Conservation (phyloP, 1,139 yeast species). For the Candida sanyaensis region DNA sequence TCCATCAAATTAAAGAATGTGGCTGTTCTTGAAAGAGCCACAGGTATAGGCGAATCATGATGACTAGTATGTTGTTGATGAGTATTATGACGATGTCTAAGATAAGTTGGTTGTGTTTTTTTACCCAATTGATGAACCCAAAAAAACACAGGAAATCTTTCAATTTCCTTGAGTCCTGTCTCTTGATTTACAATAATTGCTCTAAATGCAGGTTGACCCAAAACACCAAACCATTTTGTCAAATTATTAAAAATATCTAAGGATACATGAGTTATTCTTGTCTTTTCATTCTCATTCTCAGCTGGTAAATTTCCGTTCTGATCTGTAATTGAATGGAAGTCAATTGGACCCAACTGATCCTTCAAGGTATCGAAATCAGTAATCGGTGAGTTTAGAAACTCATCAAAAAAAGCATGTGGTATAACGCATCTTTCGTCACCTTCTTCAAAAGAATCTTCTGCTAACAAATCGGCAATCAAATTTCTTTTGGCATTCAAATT, state of each 20-base stretch:
- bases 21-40: constrained; percentile 30
- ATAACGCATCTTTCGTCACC: constrained; percentile 43
- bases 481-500: constrained; percentile 20
- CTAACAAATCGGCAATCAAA: constrained; percentile 24
- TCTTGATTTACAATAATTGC: constrained; percentile 38
- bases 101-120: constrained; percentile 15
- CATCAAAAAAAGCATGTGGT: constrained; percentile 30
- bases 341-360: constrained; percentile 32
- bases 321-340: constrained; percentile 32
- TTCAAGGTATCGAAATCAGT: constrained; percentile 27
- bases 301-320: constrained; percentile 31
- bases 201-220: constrained; percentile 49
- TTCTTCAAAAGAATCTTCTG: constrained; percentile 21
- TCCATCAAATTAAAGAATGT: constrained; percentile 38
- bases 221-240: constrained; percentile 55
- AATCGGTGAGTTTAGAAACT: constrained; percentile 27
- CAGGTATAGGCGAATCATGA: constrained; percentile 16
- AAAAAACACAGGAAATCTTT: constrained; percentile 54
- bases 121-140: constrained; percentile 51
- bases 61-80: constrained; percentile 14
- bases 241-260: constrained; percentile 45
- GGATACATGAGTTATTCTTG: constrained; percentile 35
- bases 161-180: constrained; percentile 46
- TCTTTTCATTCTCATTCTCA: constrained; percentile 24
- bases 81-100: constrained; percentile 12